Evolutionary conservation across 2,329 filamentous ascomycete genomes (phyloP).

Genomic region (Colletotrichum aenigma): DNA sequence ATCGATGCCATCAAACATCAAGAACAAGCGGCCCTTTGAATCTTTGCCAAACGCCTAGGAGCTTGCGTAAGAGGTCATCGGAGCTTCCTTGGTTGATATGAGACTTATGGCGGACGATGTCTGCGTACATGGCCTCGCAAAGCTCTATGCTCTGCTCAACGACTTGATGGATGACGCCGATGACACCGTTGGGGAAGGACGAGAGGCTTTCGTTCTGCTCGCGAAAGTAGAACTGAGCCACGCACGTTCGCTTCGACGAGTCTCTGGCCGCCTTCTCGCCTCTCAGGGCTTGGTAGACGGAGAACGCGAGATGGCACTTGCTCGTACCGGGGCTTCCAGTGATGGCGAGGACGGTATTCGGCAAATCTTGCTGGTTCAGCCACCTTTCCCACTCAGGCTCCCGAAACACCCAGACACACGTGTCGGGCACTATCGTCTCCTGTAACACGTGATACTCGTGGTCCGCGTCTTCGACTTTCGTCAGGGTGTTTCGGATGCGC

Average conservation of each 20-base stretch:
- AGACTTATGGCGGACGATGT: conserved; percentile 29
- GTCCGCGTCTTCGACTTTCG: conserved; percentile 22
- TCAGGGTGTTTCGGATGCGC: conserved; percentile 27
- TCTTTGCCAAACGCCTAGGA: conserved; percentile 27
- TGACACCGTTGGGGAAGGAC: conserved; percentile 26
- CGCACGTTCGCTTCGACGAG: conserved; percentile 21
- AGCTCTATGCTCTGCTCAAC: conserved; percentile 30
- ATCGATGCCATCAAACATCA: conserved; percentile 37
- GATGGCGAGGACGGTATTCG: conserved; percentile 29
- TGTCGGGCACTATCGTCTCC: conserved; percentile 31
- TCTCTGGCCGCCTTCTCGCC: conserved; percentile 14
- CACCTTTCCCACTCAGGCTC: conserved; percentile 32
- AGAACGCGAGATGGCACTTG: conserved; percentile 34
- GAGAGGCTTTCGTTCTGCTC: conserved; percentile 32
- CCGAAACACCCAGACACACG: conserved; percentile 33
- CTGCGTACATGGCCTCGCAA: conserved; percentile 31
- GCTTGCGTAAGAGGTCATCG: conserved; percentile 23
- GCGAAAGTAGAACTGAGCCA: conserved; percentile 40
- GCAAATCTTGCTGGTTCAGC: conserved; percentile 11
- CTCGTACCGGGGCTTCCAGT: conserved; percentile 32
- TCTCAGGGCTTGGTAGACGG: conserved; percentile 23
- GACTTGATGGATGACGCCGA: conserved; percentile 32
- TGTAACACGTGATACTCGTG: conserved; percentile 30
- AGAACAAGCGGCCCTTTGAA: conserved; percentile 25
- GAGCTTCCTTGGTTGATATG: conserved; percentile 9